phyloP scores from a whole-genome alignment of 805 yeast genomes.

The Metschnikowia lachancei region DNA sequence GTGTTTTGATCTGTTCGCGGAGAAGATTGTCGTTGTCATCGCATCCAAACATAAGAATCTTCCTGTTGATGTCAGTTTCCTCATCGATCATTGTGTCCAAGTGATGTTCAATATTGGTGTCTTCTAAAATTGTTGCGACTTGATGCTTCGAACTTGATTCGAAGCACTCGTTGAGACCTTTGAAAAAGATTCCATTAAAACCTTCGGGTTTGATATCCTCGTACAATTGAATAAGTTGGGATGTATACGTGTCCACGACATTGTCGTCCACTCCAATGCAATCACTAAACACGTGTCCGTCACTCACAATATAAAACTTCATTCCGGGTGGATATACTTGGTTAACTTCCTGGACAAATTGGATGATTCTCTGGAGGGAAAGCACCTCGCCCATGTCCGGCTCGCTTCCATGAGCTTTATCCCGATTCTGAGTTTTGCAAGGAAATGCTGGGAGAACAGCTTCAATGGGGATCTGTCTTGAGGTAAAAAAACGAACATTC shows the following conservation, averaged over 20 bases:
- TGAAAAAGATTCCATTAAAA: conserved; percentile 28
- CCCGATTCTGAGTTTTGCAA: conserved; percentile 56
- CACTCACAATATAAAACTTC: conserved; percentile 56
- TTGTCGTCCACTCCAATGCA: conserved; percentile 61
- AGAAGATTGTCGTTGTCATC: conserved; percentile 39
- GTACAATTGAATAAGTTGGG: conserved; percentile 44
- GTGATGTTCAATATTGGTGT: conserved; percentile 29
- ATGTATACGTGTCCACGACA: conserved; percentile 49
- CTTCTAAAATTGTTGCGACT: conserved; percentile 19
- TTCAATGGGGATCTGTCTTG: conserved; percentile 47
- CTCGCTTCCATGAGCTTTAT: conserved; percentile 46
- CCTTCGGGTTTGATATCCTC: conserved; percentile 32
- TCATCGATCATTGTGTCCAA: conserved; percentile 33
- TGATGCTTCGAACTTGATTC: conserved; percentile 19
- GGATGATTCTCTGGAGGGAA: conserved; percentile 32
- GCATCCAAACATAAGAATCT: conserved; percentile 35
- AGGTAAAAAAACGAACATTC: conserved; percentile 47
- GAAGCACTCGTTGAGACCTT: conserved; percentile 38
- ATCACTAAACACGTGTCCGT: conserved; percentile 65
- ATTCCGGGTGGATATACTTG: conserved; percentile 53
- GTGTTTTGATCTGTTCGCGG: conserved; percentile 33
- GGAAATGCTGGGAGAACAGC: conserved; percentile 65
- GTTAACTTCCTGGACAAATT: conserved; percentile 29
- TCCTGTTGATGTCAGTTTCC: conserved; percentile 36
- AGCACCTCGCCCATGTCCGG: conserved; percentile 55